phyloP scores from a whole-genome alignment of 192 early-diverging fungal genomes.

The Coemansia guatemalensis region DNA sequence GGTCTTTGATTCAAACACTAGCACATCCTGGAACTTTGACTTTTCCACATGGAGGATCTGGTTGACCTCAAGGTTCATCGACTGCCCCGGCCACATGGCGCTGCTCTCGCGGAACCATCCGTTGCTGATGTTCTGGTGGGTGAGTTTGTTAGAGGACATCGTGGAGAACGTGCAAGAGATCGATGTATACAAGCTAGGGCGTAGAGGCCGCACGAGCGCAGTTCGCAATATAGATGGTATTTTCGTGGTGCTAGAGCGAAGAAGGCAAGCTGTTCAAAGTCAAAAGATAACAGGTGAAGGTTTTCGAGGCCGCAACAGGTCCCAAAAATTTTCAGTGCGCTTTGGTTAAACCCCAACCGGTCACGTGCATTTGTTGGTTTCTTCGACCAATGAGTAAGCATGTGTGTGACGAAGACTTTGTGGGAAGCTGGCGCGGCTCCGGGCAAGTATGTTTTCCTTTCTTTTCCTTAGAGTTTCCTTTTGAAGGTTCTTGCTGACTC shows the following conservation, averaged over 20 bases:
- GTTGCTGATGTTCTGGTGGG: slow-evolving; percentile 90
- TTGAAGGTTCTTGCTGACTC: slow-evolving; percentile 2
- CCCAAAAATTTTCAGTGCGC: background rate
- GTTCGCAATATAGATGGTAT: background rate
- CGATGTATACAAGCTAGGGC: slow-evolving; percentile 4
- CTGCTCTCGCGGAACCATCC: slow-evolving; percentile 97
- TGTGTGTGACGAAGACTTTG: background rate
- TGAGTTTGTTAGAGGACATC: slow-evolving; percentile 49
- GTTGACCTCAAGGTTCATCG: slow-evolving; percentile 93
- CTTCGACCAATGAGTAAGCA: too few relatives aligned
- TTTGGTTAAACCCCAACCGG: background rate
- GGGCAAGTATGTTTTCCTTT: background rate
- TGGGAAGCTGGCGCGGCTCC: background rate
- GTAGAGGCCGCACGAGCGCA: background rate
- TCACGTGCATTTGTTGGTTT: background rate
- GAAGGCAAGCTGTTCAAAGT: background rate
- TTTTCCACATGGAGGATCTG: slow-evolving; percentile 95
- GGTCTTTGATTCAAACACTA: slow-evolving; percentile 93
- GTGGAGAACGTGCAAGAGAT: background rate
- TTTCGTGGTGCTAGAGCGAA: background rate
- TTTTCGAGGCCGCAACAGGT: background rate
- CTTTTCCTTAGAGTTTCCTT: slow-evolving; percentile 4
- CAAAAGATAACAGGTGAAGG: background rate
- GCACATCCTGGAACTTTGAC: slow-evolving; percentile 94
- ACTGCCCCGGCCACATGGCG: slow-evolving; percentile 98